Base-by-base conservation (phyloP, 2,329 filamentous ascomycete genomes). In the Alternaria arbusti region DNA sequence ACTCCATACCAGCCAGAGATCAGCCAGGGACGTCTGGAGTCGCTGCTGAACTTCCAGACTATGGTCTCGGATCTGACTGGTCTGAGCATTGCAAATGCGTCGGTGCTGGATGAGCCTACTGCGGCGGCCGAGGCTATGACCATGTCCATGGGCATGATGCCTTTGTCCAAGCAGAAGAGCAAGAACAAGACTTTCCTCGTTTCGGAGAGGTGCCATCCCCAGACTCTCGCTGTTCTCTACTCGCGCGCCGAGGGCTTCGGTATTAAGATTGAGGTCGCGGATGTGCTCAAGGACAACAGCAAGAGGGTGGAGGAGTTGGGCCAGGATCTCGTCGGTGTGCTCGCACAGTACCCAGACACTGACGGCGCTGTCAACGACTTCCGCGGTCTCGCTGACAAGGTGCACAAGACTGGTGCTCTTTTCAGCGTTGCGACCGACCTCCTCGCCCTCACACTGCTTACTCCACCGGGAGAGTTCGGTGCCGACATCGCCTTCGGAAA, bases 1-100 rank as follows among this genome's bases (percentile, higher is more conserved):
- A 97, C 95, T 0, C 95, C 95, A 15, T 98, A 97, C 82, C 95
- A 98, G 83, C 91, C 95, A 3, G 95, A 98, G 83, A 97, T 98
- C 84, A 97, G 94, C 79, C 95, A 98, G 82, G 95, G 95, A 36
- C 90, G 95, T 59, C 82, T 98, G 66, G 93, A 97, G 85, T 97
- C 93, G 6, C 84, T 98, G 57, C 85, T 98, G 67, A 98, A 98
- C 85, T 98, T 94, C 84, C 95, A 98, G 84, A 98, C 95, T 17
- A 86, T 98, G 84, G 91, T 97, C 9, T 89, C 90, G 3, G 95
- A 97, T 77, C 84, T 98, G 68, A 97, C 95, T 0, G 93, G 88
- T 2, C 86, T 98, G 28, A 88, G 92, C 22, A 93, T 97, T 68
- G 89, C 95, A 65, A 97, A 98, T 84, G 93, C 95, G 44, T 97